Evolutionary conservation across 1,284 basidiomycete genomes (phyloP), one percentile per base, ranked within the genome.

Genomic region (Ganoderma sinense): DNA sequence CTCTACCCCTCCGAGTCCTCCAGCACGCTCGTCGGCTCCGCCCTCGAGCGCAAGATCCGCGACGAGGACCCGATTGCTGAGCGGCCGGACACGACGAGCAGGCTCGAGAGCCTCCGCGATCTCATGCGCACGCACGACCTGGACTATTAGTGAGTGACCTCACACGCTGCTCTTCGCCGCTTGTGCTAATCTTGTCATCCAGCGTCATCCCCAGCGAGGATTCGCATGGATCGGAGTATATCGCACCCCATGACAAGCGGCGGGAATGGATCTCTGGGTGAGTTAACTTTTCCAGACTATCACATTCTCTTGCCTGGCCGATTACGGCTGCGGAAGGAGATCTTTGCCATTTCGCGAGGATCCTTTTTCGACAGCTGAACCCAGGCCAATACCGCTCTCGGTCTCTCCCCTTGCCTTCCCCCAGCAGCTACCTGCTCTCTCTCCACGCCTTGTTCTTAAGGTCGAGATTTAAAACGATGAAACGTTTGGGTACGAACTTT

Each of bases 201-300:
- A 92, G 91, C 74, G 78, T 94, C 67, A 84, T 97, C 40, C 94
- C 95, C 1, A 91, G 89, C 65, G 94, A 95, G 78, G 96, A 98
- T 79, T 92, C 95, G 13, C 96, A 98, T 79, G 90, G 90, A 69
- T 96, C 95, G 4, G 97, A 98, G 80, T 96, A 95, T 73, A 91
- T 97, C 14, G 90, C 94, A 10, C 80, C 86, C 7, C 89, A 90
- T 62, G 96, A 98, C 78, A 93, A 93, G 79, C 89, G 96, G 40
- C 86, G 94, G 66, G 89, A 93, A 76, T 98, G 88, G 84, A 91
- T 98, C 65, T 92, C 94, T 31, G 94, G 91, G 91, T 94, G 76
- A 68, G 91, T 82, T 16, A 41, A 16, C 29, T 16, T n/a, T n/a
- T n/a, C n/a, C n/a, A n/a, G n/a, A n/a, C n/a, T n/a, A n/a, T n/a